These are phyloP conservation scores for Colletotrichum camelliae DNA, from an alignment of 2,329 filamentous ascomycete genomes.

Conservation along the genomic window DNA sequence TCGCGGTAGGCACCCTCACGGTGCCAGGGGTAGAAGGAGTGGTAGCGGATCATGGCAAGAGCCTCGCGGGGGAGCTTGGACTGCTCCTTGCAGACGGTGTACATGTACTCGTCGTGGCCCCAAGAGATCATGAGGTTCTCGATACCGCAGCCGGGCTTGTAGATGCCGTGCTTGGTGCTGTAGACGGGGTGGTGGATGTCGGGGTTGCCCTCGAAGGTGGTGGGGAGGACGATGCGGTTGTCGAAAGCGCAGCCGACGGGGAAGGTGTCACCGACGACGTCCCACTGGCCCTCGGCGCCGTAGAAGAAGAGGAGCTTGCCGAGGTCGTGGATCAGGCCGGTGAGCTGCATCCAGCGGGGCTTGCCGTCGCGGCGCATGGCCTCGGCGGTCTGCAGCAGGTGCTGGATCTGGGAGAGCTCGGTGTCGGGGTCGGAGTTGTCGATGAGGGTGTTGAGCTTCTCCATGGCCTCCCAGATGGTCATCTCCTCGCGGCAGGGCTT, in stretches of 20 bases:
- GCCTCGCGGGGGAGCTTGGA: slow-evolving; percentile 79
- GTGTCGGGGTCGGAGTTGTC: slow-evolving; percentile 94
- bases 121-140: slow-evolving; percentile 90
- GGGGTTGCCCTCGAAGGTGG: slow-evolving; percentile 79
- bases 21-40: slow-evolving; percentile 95
- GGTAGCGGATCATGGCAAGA: slow-evolving; percentile 91
- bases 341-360: slow-evolving; percentile 82
- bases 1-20: slow-evolving; percentile 78
- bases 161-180: slow-evolving; percentile 79
- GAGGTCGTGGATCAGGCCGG: slow-evolving; percentile 78
- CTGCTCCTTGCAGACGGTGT: slow-evolving; percentile 86
- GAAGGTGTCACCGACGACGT: slow-evolving; percentile 88
- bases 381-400: slow-evolving; percentile 87
- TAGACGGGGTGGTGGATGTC: slow-evolving; percentile 76
- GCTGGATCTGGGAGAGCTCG: slow-evolving; percentile 85
- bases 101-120: slow-evolving; percentile 90
- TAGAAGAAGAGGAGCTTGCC: slow-evolving; percentile 84
- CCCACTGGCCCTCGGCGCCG: slow-evolving; percentile 88
- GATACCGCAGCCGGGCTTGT: slow-evolving; percentile 77
- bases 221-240: slow-evolving; percentile 78
- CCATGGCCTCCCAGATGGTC: slow-evolving; percentile 90
- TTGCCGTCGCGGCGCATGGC: slow-evolving; percentile 86
- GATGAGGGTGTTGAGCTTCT: slow-evolving; percentile 89
- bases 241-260: slow-evolving; percentile 80
- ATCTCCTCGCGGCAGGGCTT: slow-evolving; percentile 70